phyloP scores from a whole-genome alignment of 208 protist species.

The Entamoeba histolytica region DNA sequence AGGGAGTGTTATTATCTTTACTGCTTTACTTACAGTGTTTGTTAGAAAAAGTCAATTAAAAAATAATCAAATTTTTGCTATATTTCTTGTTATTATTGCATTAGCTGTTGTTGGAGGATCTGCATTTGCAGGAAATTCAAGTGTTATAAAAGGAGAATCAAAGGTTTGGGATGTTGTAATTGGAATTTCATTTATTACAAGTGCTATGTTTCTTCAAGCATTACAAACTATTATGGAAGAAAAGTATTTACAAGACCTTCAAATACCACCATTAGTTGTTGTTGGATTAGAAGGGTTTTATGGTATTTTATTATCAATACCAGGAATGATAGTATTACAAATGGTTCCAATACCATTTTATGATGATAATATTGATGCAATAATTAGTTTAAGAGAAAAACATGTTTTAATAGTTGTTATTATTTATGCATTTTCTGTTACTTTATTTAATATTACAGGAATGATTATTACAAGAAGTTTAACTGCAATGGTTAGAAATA shows the following conservation, averaged over 20 bases:
- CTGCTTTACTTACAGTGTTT: slow-evolving; percentile 51
- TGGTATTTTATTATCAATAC: slow-evolving; percentile 35
- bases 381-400: slow-evolving; percentile 20
- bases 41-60: slow-evolving; percentile 40
- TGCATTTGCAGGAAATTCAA: slow-evolving; percentile 26
- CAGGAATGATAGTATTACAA: background rate
- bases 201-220: slow-evolving; percentile 55
- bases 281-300: slow-evolving; percentile 62
- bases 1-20: slow-evolving; percentile 60
- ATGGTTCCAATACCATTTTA: background rate
- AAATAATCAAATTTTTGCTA: slow-evolving; percentile 38
- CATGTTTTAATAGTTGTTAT: background rate
- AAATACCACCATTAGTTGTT: slow-evolving; percentile 51
- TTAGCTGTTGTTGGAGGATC: slow-evolving; percentile 48
- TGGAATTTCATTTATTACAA: slow-evolving; percentile 55
- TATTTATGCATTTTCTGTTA: slow-evolving; percentile 23
- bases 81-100: slow-evolving; percentile 43
- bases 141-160: background rate
- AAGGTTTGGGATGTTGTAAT: slow-evolving; percentile 18
- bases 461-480: slow-evolving; percentile 33
- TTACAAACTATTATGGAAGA: slow-evolving; percentile 62
- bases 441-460: slow-evolving; percentile 32
- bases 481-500: slow-evolving; percentile 27
- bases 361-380: slow-evolving; percentile 23
- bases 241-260: slow-evolving; percentile 44